These are phyloP conservation scores for Stramenopiles sp. DNA, from an alignment of 352 stramenopile species.

Conservation along the genomic window DNA sequence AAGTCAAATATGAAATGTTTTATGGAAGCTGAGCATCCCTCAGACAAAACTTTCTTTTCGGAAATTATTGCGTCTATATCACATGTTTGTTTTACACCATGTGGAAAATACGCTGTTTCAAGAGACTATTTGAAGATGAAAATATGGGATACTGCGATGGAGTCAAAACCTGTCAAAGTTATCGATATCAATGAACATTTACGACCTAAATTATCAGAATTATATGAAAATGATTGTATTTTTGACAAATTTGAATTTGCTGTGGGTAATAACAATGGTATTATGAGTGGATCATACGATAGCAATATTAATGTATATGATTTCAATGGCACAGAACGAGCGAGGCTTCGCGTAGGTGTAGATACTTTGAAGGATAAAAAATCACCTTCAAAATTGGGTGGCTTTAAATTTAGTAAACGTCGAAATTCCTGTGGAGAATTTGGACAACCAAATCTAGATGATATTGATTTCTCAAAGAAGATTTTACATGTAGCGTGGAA, in stretches of 20 bases:
- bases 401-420: not conserved
- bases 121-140: slow-evolving; percentile 76
- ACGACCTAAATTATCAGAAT: slow-evolving; percentile 32
- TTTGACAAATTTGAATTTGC: slow-evolving; percentile 86
- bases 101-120: slow-evolving; percentile 56
- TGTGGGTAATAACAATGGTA: slow-evolving; percentile 45
- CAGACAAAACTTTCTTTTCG: slow-evolving; percentile 49
- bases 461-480: slow-evolving; percentile 21
- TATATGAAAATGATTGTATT: slow-evolving; percentile 80
- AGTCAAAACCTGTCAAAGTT: slow-evolving; percentile 45
- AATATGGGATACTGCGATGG: slow-evolving; percentile 79
- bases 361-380: slow-evolving; percentile 1
- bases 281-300: slow-evolving; percentile 69
- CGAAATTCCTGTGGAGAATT: not conserved
- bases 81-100: slow-evolving; percentile 46
- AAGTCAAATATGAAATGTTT: slow-evolving; percentile 11
- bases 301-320: slow-evolving; percentile 57
- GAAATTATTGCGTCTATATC: slow-evolving; percentile 54
- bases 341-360: not conserved
- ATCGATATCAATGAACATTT: slow-evolving; percentile 71
- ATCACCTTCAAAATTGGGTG: not conserved
- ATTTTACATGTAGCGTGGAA: slow-evolving; percentile 26
- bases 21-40: not conserved
- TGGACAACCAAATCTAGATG: not conserved
- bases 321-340: slow-evolving; percentile 9